Evolutionary conservation across 345 rosid genomes (phyloP), one percentile per base, ranked within the genome.

Genomic region (Passiflora organensis): DNA sequence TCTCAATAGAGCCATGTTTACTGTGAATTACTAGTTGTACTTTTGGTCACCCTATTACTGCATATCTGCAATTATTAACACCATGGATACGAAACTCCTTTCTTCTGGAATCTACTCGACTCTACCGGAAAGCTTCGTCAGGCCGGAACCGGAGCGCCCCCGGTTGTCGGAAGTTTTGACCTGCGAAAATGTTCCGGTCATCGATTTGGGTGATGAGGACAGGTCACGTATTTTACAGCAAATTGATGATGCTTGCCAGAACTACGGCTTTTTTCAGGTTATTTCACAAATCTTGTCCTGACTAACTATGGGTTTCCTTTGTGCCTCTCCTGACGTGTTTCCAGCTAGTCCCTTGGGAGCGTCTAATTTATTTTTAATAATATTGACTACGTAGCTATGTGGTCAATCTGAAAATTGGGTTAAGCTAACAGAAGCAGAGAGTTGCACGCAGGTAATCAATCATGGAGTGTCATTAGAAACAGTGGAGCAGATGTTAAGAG

Each of bases 191-290:
- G 77, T 90, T 51, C 94, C 95, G 10, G 56, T 82, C 51, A 66
- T 90, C 59, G 94, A 90, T 65, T 63, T 90, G 32, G 73, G 80
- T 43, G 67, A 68, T 60, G 47, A 60, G 1, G 80, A 87, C 54
- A 58, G 80, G 49, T 48, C 74, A 64, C 69, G 16, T 16, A 49
- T 81, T 32, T 64, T 80, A 19, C 76, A 37, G 8, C 76, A 77
- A 64, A 48, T 81, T 41, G 72, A 52, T 5, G 69, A 71, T 34
- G 97, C 94, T 58, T 90, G 97, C 62, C 16, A 24, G 43, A 8
- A 60, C 10, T 77, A 64, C 4, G 95, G 97, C 0, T 87, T 87
- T 53, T 90, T 90, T 61, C 87, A 90, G 90, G 95, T 58, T 18
- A 41, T 28, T 28, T 28, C 34, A 2, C 34, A 28, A 28, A 2